Evolutionary conservation across 2,329 filamentous ascomycete genomes (phyloP).

Genomic region (Trichoderma hamatum): DNA sequence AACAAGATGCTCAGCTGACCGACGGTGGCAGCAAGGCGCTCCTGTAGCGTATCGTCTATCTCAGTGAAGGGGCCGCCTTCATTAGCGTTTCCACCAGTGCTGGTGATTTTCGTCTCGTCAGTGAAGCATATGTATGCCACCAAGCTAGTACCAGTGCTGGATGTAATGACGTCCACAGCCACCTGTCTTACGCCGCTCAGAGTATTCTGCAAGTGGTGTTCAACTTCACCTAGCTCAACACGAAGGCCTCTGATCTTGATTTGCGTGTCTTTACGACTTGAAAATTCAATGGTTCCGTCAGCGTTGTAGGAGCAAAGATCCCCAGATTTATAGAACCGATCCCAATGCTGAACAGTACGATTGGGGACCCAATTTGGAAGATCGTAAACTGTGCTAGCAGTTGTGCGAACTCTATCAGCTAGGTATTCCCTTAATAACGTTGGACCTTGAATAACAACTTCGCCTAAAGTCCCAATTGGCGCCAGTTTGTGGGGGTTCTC

Average conservation of each 20-base stretch:
- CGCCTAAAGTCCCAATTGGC: slow-evolving; percentile 21
- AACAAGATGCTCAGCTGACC: slow-evolving; percentile 25
- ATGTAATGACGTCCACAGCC: slow-evolving; percentile 20
- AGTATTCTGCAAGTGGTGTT: slow-evolving; percentile 21
- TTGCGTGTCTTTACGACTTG: slow-evolving; percentile 18
- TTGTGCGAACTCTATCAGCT: slow-evolving; percentile 15
- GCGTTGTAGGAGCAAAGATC: slow-evolving; percentile 24
- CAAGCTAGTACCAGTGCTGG: neutral
- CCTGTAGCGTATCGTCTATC: slow-evolving; percentile 20
- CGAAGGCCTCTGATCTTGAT: slow-evolving; percentile 22
- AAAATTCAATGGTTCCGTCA: slow-evolving; percentile 23
- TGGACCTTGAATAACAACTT: slow-evolving; percentile 27
- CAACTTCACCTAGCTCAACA: slow-evolving; percentile 28
- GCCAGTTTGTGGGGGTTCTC: slow-evolving; percentile 20
- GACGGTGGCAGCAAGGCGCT: slow-evolving; percentile 28
- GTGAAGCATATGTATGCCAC: slow-evolving; percentile 25
- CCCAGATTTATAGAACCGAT: slow-evolving; percentile 24
- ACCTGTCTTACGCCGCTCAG: slow-evolving; percentile 1
- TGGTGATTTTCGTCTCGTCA: slow-evolving; percentile 10
- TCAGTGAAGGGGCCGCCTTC: slow-evolving; percentile 25
- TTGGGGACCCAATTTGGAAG: slow-evolving; percentile 25
- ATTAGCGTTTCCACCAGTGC: neutral
- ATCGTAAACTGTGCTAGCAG: neutral
- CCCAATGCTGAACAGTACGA: neutral
- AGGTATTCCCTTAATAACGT: slow-evolving; percentile 26